Base-by-base conservation (phyloP, 192 early-diverging fungal species). In the Umbelopsis sp. region DNA sequence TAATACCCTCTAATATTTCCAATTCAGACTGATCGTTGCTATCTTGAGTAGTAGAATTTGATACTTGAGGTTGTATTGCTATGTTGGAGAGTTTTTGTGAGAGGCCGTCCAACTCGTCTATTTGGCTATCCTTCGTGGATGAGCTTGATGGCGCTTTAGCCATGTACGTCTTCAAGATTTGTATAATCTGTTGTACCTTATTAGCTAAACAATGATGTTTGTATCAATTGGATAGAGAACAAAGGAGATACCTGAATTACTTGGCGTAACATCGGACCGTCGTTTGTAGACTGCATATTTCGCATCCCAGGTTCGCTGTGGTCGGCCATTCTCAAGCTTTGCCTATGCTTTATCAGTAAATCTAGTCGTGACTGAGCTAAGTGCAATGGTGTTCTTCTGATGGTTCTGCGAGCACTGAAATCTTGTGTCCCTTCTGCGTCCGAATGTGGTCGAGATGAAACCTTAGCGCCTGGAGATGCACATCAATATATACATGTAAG, bases 351-450 rank as follows among this genome's bases (percentile, higher is more conserved):
- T 15, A 71, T 70, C 16, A 78, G 30, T 27, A 78, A 22, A 67
- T 78, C 70, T 20, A 78, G 49, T 21, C 77, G 33, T 46, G 72
- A 74, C 27, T 71, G 65, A 1, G 77, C 77, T 4, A 78, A 50
- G 37, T 78, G 48, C n/a, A 78, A 52, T n/a, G 77, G 77, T 18
- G 77, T 71, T 15, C 77, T 49, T 33, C 48, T 55, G 6, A 48
- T 64, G 12, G 64, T 35, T 48, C 71, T 58, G 15, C 61, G 61
- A 27, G 48, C 55, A 9, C 53, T 46, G 49, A 73, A 61, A 16
- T 46, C 64, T 4, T 49, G 69, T 45, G 27, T n/a, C 15, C 46
- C 65, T 30, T 50, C 55, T 27, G 15, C 33, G n/a, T n/a, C 18
- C 20, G 21, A 15, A 22, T 51, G 53, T 20, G 30, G 30, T 44